Conservation (phyloP, 495 filamentous ascomycete species). For the Aspergillus ostianus region DNA sequence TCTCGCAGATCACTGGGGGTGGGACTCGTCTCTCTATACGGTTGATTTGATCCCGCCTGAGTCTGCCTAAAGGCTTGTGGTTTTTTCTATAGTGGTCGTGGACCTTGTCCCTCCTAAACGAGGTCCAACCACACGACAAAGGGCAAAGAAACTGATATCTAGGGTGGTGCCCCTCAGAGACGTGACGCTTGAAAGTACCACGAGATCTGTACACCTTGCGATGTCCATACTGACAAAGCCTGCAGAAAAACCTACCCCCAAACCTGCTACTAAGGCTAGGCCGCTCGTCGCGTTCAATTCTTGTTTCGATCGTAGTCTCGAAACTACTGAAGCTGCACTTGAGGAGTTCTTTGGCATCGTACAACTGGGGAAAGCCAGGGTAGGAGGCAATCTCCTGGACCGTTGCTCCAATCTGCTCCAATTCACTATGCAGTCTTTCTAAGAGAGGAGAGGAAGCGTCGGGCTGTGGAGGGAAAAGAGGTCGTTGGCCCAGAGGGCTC, state of each 20-base stretch:
- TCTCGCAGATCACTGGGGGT: neutral
- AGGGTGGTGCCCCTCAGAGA: neutral
- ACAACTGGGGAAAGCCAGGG: neutral
- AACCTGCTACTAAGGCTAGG: neutral
- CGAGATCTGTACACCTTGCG: neutral
- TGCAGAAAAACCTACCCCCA: conserved; percentile 1
- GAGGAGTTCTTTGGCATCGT: conserved; percentile 1
- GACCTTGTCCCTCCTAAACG: conserved; percentile 9
- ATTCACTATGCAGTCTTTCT: neutral
- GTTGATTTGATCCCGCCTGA: neutral
- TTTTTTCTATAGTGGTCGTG: neutral
- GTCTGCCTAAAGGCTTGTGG: neutral
- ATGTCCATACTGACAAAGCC: neutral
- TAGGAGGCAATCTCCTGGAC: neutral
- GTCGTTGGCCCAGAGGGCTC: neutral
- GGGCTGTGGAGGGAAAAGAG: neutral
- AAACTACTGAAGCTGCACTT: neutral
- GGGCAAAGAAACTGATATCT: conserved; percentile 1
- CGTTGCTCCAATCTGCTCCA: neutral
- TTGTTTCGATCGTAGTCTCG: conserved; percentile 3
- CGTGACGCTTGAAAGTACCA: conserved; percentile 1
- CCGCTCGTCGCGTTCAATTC: neutral
- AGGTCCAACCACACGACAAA: neutral
- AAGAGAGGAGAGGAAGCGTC: neutral
- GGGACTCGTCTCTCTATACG: neutral